Conservation (phyloP, 257 asterid genomes). For the Parsonsia alboflavescens region DNA sequence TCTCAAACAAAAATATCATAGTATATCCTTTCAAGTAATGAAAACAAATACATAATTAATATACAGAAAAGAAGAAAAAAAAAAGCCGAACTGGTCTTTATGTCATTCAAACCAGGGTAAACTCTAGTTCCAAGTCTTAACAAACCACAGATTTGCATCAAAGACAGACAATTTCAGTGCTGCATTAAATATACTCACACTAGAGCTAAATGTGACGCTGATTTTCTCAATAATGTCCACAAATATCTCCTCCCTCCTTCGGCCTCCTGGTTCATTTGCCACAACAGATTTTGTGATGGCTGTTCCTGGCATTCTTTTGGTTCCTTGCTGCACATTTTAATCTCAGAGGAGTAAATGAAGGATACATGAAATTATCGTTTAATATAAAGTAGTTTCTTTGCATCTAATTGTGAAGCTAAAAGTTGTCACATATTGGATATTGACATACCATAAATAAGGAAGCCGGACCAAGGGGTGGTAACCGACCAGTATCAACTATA, state of each 20-base stretch:
- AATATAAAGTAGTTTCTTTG: conserved; percentile 7
- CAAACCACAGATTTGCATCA: not conserved
- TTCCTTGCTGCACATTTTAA: conserved; percentile 78
- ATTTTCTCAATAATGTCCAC: conserved; percentile 98
- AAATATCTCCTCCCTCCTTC: conserved; percentile 95
- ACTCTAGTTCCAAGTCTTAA: not conserved
- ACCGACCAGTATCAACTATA: conserved; percentile 79
- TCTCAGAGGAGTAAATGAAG: conserved; percentile 23
- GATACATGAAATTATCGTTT: conserved; percentile 10
- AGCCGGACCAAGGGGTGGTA: conserved; percentile 95
- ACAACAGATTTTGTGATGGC: conserved; percentile 97
- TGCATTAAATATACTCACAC: conserved; percentile 55
- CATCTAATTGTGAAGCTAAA: not conserved
- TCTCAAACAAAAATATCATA: conserved; percentile 1
- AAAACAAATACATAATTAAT: not conserved
- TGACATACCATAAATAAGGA: conserved; percentile 73
- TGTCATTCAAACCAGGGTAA: not conserved
- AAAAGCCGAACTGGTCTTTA: not conserved
- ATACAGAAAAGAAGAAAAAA: not conserved
- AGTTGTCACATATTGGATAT: conserved; percentile 20
- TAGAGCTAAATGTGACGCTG: conserved; percentile 95
- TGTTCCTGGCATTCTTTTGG: conserved; percentile 96
- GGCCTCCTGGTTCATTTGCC: conserved; percentile 95
- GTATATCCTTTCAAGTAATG: not conserved
- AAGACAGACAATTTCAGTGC: not conserved